Conservation (phyloP, 108 stramenopile species). For the Aurantiochytrium sp. region DNA sequence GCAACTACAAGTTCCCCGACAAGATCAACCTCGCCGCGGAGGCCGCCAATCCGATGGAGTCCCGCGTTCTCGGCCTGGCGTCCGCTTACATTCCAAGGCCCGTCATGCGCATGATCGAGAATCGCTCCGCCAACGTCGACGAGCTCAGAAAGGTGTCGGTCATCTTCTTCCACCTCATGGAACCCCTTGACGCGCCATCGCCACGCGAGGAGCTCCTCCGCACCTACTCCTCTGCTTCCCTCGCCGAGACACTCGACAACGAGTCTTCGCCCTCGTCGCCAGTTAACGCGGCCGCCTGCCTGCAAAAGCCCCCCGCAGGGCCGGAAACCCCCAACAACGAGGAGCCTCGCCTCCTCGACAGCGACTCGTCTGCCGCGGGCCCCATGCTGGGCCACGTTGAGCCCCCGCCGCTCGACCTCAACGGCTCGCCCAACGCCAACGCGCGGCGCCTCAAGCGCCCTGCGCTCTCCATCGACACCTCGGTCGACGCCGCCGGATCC, state of each 20-base stretch:
- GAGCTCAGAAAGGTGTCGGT: constrained; percentile 52
- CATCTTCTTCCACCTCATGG: constrained; percentile 56
- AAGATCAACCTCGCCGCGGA: background rate
- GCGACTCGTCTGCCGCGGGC: no score
- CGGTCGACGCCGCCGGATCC: no score
- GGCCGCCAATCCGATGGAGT: background rate
- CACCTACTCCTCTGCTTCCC: background rate
- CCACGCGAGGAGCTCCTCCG: background rate
- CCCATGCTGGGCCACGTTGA: no score
- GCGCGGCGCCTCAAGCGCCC: no score
- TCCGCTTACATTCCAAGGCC: constrained; percentile 10
- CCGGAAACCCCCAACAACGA: constrained; percentile 51
- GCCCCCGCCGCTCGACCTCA: no score
- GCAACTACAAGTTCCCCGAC: background rate
- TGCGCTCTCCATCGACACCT: background rate
- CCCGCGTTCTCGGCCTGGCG: background rate
- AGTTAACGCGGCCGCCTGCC: background rate
- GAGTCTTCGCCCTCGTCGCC: background rate
- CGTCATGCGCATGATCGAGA: background rate
- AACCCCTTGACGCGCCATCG: background rate
- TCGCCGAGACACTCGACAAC: background rate
- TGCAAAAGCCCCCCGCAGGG: constrained; percentile 43
- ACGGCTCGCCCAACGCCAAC: no score
- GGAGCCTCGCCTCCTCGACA: no score
- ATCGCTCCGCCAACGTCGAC: background rate